phyloP scores from a whole-genome alignment of 2,329 filamentous ascomycete genomes.

The Aspergillus japonicus region DNA sequence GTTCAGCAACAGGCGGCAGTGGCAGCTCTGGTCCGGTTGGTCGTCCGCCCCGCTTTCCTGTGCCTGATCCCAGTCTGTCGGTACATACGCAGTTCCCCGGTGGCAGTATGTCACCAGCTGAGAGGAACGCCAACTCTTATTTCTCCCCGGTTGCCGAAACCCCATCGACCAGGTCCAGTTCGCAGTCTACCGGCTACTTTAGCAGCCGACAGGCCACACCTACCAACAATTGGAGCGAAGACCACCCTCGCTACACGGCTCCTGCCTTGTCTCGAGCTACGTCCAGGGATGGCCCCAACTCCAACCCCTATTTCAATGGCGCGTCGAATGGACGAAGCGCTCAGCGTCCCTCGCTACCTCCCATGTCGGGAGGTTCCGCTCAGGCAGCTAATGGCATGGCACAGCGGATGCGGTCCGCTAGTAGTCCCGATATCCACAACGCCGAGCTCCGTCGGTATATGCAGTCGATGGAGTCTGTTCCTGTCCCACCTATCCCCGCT shows the following conservation, averaged over 20 bases:
- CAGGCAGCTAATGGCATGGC: conserved; percentile 54
- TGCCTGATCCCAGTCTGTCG: conserved; percentile 63
- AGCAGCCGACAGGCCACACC: conserved; percentile 75
- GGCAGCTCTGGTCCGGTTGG: conserved; percentile 43
- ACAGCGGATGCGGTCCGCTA: conserved; percentile 83
- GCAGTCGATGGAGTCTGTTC: conserved; percentile 57
- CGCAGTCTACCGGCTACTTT: conserved; percentile 66
- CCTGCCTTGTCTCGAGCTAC: conserved; percentile 78
- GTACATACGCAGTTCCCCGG: conserved; percentile 63
- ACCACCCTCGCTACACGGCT: conserved; percentile 79
- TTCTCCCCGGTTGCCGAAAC: conserved; percentile 81
- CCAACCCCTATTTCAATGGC: conserved; percentile 62
- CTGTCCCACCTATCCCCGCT: conserved; percentile 73
- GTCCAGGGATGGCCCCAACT: conserved; percentile 71
- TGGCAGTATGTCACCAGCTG: conserved; percentile 58
- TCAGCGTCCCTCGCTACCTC: conserved; percentile 77
- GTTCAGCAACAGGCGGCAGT: conserved; percentile 69
- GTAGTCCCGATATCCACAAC: conserved; percentile 87
- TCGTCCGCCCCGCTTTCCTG: conserved; percentile 69
- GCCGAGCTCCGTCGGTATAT: conserved; percentile 50
- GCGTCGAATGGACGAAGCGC: conserved; percentile 57
- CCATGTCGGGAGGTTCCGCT: conserved; percentile 57
- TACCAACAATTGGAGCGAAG: conserved; percentile 67
- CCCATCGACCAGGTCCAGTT: conserved; percentile 57
- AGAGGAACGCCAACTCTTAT: conserved; percentile 74